Evolutionary conservation across 2,329 filamentous ascomycete genomes (phyloP), one percentile per base, ranked within the genome.

Genomic region (Phyllosticta citribraziliensis): DNA sequence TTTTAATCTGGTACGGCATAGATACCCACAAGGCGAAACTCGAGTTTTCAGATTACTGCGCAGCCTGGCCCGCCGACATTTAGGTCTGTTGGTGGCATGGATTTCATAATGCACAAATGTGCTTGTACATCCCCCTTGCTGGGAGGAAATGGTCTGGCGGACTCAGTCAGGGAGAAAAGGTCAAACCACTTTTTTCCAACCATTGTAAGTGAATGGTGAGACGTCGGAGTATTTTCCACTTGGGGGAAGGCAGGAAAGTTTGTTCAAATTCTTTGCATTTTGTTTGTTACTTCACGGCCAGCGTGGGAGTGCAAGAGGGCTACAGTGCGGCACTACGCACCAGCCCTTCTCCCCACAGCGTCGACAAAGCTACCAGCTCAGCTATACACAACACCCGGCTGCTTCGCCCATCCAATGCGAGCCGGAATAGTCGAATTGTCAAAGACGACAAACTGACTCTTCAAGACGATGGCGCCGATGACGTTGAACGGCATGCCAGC

Each of bases 381-480:
- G 19, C 25, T 11, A 30, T 61, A 61, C 2, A 40, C 27, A 12
- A 62, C 60, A 6, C 60, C 60, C 1, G n/a, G 10, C 20, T 58
- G 55, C n/a, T 33, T 57, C 17, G 60, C 60, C 30, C 57, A 58
- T 14, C 78, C 78, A 25, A 80, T 67, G 27, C 74, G 67, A 1
- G 69, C 69, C 66, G 19, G 63, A 59, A 62, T 68, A 65, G 33
- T 73, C 73, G 67, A 73, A 72, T 69, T 25, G n/a, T 90, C 87
- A 71, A 90, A 91, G 53, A 90, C 84, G 27, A 87, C 84, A 70
- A 88, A 91, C 65, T 88, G 79, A 60, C 83, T 83, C 82, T 93
- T 94, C 66, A 94, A 80, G 76, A 92, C 89, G 59, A 88, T 80
- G 64, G 91, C 88, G 9, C 90, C 90, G 60, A 91, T 82, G 69